A percentile compares a stretch with the other conserved stretches of the same genome.
These are phyloP conservation scores for Corymbia maculata DNA, from an alignment of 345 rosid genomes.

Conservation along the genomic window DNA sequence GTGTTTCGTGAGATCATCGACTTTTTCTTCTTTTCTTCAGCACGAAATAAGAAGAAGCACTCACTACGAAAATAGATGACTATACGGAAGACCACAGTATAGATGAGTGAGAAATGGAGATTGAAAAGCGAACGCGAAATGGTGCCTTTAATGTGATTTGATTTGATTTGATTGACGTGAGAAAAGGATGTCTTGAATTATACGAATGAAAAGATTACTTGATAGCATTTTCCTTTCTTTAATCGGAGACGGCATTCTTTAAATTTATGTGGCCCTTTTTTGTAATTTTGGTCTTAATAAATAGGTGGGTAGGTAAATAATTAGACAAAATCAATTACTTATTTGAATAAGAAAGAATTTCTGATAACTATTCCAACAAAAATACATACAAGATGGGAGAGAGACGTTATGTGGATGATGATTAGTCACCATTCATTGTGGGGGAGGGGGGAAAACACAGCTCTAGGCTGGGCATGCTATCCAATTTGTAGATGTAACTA, in stretches of 20 bases:
- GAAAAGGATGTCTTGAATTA: background rate
- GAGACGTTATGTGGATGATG: background rate
- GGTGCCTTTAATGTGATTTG: background rate
- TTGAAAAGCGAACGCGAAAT: background rate
- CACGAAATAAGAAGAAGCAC: background rate
- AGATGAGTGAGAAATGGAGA: background rate
- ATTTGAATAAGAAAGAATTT: background rate
- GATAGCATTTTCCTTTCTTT: background rate
- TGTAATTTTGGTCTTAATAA: background rate
- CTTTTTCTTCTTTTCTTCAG: background rate
- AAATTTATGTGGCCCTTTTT: background rate
- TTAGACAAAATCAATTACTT: background rate
- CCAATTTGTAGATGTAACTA: too few species aligned
- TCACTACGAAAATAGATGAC: background rate
- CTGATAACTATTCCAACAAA: background rate
- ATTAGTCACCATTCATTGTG: background rate
- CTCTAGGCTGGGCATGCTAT: background rate
- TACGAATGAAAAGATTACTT: background rate
- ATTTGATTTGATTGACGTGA: background rate
- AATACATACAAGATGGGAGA: background rate
- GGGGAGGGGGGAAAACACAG: background rate
- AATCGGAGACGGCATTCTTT: background rate
- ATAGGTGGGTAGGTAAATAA: background rate
- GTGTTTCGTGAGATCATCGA: background rate
- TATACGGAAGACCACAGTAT: background rate